Evolutionary conservation across 192 early-diverging fungal species (phyloP).

Genomic region (Linnemannia exigua): DNA sequence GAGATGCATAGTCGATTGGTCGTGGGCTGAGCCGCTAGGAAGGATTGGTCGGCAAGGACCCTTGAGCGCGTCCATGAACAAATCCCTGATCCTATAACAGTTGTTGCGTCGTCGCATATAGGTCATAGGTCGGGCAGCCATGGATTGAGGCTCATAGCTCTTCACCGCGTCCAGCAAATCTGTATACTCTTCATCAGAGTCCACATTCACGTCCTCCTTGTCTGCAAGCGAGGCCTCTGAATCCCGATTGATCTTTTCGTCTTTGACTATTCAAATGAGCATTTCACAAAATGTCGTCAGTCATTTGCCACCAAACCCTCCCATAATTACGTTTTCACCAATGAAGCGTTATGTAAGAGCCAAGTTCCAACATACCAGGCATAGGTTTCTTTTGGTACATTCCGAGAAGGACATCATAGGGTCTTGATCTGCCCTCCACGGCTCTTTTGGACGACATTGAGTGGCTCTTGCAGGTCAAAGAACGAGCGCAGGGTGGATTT

Average conservation of each 20-base stretch:
- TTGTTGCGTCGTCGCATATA: conserved; percentile 72
- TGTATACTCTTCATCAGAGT: conserved; percentile 83
- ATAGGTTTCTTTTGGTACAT: conserved; percentile 83
- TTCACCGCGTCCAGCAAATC: conserved; percentile 75
- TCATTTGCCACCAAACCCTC: neutral
- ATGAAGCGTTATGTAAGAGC: no score
- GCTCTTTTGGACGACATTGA: conserved; percentile 89
- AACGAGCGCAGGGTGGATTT: conserved; percentile 80
- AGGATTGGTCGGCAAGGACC: conserved; percentile 47
- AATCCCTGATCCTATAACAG: conserved; percentile 72
- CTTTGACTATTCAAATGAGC: conserved; percentile 41
- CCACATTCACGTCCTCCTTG: conserved; percentile 68
- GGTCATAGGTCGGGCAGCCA: conserved; percentile 68
- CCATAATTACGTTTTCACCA: neutral
- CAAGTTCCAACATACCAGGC: conserved; percentile 75
- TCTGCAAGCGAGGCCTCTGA: conserved; percentile 62
- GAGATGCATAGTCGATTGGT: conserved; percentile 47
- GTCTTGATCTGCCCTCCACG: conserved; percentile 86
- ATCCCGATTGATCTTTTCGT: conserved; percentile 54
- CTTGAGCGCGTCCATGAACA: conserved; percentile 76
- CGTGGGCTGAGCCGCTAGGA: conserved; percentile 42
- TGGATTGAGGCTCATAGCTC: conserved; percentile 72
- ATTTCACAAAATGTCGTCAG: neutral
- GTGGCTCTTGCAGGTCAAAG: conserved; percentile 97
- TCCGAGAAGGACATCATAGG: conserved; percentile 84